Conservation (phyloP, 2,329 filamentous ascomycete genomes). For the Ophiostoma tasmaniense region DNA sequence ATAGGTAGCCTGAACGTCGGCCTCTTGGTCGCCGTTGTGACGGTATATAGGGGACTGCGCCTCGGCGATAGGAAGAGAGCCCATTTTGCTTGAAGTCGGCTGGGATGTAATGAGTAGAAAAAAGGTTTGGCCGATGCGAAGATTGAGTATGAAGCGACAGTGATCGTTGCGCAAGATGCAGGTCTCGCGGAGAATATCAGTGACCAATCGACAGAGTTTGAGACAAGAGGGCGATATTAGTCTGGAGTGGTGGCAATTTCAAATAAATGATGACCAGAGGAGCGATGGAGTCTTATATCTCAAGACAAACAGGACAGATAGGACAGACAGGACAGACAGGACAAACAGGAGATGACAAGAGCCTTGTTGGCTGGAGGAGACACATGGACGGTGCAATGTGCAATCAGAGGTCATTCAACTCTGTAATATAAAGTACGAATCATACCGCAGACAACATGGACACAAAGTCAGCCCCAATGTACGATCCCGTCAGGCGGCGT, state of each 20-base stretch:
- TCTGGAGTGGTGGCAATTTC: background rate
- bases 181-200: background rate
- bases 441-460: background rate
- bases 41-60: slow-evolving; percentile 7
- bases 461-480: background rate
- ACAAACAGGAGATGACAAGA: background rate
- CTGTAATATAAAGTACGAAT: background rate
- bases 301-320: background rate
- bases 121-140: background rate
- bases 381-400: background rate
- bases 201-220: background rate
- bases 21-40: slow-evolving; percentile 8
- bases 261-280: background rate
- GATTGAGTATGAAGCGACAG: background rate
- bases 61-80: background rate
- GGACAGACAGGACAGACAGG: too few relatives aligned
- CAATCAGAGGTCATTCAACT: background rate
- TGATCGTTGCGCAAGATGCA: background rate
- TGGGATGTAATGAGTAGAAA: background rate
- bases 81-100: background rate
- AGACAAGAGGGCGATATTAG: background rate
- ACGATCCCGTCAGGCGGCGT: background rate
- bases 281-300: background rate
- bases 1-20: slow-evolving; percentile 2
- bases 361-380: background rate